Base-by-base conservation (phyloP, 2,329 filamentous ascomycete genomes). In the Penicillium sp. region DNA sequence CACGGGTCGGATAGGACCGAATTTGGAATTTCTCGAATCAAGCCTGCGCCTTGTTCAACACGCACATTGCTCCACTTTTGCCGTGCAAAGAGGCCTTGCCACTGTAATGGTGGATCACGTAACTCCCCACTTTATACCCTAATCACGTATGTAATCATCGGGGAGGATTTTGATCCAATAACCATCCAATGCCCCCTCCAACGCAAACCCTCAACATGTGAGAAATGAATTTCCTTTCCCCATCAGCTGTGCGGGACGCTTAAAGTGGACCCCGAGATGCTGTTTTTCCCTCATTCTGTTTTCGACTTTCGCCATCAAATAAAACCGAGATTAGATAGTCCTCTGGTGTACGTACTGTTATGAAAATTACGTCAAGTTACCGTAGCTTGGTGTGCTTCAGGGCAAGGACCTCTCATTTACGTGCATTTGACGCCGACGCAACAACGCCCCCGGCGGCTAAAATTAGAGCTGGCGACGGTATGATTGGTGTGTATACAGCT, bases 361-460 rank as follows among this genome's bases (percentile, higher is more conserved):
- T 26, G 26, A 26, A 26, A 26, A 39, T 39, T 39, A 39, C 35
- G 31, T 33, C 35, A 39, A 39, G 27, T 27, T 37, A 49, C 31
- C 5, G 22, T 13, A 29, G 51, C 47, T 37, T 42, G 31, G 35
- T 51, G 46, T 47, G 48, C 31, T 43, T 22, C 14, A 50, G 29
- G 42, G 48, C 54, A 56, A 49, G 52, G 62, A 59, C 64, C 63
- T 70, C 56, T 72, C 64, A 72, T 62, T 65, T 66, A 57, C 64
- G 61, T 65, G 65, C 56, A 56, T 69, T 74, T 73, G 69, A 66
- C 72, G 72, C 72, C 70, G 64, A 68, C 66, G 61, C 61, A 68
- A 61, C 60, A 64, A 57, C 48, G 48, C 48, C 48, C 48, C 62
- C 63, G 65, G 68, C 67, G 70, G 71, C 72, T 74, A 74, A 74